phyloP scores from a whole-genome alignment of 768 basidiomycete species.

The Leccinum broughii region DNA sequence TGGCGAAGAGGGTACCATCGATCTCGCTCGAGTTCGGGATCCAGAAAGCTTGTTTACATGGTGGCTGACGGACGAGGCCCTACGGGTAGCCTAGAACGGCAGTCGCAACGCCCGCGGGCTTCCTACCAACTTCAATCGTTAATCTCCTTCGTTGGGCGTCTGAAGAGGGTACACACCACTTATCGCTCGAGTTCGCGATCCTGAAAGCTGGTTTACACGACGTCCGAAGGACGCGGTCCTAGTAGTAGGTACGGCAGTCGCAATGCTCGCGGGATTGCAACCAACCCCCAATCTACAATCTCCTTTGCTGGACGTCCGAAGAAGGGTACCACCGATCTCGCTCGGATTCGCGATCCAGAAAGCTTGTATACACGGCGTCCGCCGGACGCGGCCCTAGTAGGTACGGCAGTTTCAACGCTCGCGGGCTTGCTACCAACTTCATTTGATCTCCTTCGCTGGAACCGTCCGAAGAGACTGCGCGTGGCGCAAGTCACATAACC shows the following conservation, averaged over 20 bases:
- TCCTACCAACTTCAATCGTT: too few species aligned
- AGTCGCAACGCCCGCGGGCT: too few species aligned
- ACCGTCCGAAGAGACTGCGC: neutral
- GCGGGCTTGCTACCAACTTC: neutral
- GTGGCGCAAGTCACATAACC: too few species aligned
- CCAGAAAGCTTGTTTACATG: too few species aligned
- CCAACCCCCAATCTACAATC: neutral
- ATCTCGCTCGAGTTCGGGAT: too few species aligned
- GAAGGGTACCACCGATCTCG: too few species aligned
- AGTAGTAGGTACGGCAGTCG: slow-evolving; percentile 22
- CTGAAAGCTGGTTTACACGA: slow-evolving; percentile 11
- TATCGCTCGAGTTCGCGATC: neutral
- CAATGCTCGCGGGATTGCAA: slow-evolving; percentile 36
- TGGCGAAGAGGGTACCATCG: too few species aligned
- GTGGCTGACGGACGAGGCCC: too few species aligned
- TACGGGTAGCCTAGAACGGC: too few species aligned
- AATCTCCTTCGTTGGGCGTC: too few species aligned
- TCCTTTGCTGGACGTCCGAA: slow-evolving; percentile 41
- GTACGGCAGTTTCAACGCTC: neutral
- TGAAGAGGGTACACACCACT: too few species aligned
- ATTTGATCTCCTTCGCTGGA: neutral
- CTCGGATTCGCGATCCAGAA: slow-evolving; percentile 15
- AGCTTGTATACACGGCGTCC: neutral
- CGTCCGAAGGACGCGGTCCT: too few species aligned
- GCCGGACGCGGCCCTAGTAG: neutral